Evolutionary conservation across 768 basidiomycete species (phyloP).

Genomic region (Hydnum rufescens): DNA sequence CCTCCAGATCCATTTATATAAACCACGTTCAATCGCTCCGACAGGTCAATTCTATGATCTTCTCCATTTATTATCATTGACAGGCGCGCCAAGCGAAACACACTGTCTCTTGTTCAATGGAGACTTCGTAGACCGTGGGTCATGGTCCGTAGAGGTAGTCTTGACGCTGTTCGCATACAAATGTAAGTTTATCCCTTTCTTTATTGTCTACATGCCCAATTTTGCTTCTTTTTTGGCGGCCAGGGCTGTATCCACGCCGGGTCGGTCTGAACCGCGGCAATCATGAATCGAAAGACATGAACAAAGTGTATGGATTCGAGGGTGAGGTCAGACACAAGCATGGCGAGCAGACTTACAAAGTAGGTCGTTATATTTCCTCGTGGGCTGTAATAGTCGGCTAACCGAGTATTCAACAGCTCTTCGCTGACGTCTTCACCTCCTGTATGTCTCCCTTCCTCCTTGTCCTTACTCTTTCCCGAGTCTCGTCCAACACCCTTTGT

Average conservation of each 20-base stretch:
- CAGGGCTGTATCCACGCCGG: constrained; percentile 77
- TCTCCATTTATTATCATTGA: constrained; percentile 66
- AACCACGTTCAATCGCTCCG: neutral
- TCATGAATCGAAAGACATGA: constrained; percentile 97
- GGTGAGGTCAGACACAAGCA: constrained; percentile 95
- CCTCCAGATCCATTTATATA: neutral
- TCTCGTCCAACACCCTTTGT: neutral
- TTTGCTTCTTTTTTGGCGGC: neutral
- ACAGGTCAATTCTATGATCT: constrained; percentile 91
- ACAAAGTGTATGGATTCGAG: constrained; percentile 75
- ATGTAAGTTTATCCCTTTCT: constrained; percentile 32
- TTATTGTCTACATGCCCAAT: neutral
- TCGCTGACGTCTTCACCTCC: constrained; percentile 82
- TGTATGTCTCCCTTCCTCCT: constrained; percentile 28
- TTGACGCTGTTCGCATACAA: constrained; percentile 88
- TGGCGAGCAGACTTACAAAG: constrained; percentile 88
- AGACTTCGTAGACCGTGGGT: constrained; percentile 94
- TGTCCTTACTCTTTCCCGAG: neutral
- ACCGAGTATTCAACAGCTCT: constrained; percentile 33
- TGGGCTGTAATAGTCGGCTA: neutral
- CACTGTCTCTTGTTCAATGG: constrained; percentile 84
- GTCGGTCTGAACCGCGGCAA: constrained; percentile 95
- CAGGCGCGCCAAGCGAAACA: constrained; percentile 65
- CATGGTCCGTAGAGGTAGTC: constrained; percentile 86
- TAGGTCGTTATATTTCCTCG: constrained; percentile 13